Base-by-base conservation (phyloP, 495 filamentous ascomycete species). In the Penicillium psychrofluorescens region DNA sequence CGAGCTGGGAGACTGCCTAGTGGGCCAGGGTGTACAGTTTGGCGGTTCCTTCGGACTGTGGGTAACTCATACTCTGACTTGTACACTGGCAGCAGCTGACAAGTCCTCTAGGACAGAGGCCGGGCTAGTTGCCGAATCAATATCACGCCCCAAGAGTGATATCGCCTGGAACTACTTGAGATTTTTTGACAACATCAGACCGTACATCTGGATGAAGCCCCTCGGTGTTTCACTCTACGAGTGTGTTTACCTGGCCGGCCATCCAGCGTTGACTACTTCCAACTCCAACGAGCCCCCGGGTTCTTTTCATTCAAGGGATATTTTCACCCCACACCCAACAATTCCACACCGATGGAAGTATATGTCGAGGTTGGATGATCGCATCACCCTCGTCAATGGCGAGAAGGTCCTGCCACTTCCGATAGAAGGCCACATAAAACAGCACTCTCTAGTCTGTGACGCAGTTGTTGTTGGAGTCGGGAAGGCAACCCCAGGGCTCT, bases 371-470 rank as follows among this genome's bases (percentile, higher is more conserved):
- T 52, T 76, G 2, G 85, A 89, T 43, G 80, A 85, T 48, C 66
- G 73, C 2, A 69, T 88, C 11, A 81, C 76, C 0, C 70, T 88
- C 7, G 53, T 75, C 6, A 88, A 79, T 44, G 84, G 84, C 0
- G 82, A 87, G 51, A 89, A 89, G 44, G 72, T 85, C 0, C 63
- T 83, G n/a, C 82, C 84, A 0, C 49, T 84, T 5, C 60, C 70
- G 0, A 77, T 83, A 37, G 84, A 87, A 54, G 75, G 77, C 1
- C 56, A 50, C 1, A 69, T 86, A 15, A 72, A 75, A 38, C 61
- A 74, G 14, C 58, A 76, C 39, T 54, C 61, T 8, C 44, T 74
- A 1, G 62, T 84, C 2, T 56, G 70, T 27, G 83, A 84, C 42
- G 77, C 72, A 8, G 63, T 81, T 6, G 70, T 86, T 1, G 74